Conservation (phyloP, 2,329 filamentous ascomycete genomes). For the Lasiodiplodia sp. region DNA sequence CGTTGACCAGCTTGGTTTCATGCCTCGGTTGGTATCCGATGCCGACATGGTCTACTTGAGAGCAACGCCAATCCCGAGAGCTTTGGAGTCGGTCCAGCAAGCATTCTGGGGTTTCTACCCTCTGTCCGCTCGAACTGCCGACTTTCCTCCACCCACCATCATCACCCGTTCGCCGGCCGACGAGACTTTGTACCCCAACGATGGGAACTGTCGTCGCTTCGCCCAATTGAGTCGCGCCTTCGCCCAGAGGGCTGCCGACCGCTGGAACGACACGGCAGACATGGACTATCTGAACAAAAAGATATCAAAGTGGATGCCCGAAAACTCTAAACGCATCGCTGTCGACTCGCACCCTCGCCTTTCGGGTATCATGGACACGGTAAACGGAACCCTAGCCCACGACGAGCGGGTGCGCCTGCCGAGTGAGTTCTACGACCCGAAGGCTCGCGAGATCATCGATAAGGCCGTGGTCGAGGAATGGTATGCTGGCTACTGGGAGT, state of each 20-base stretch:
- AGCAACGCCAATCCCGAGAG: constrained; percentile 58
- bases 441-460: constrained; percentile 72
- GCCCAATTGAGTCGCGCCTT: constrained; percentile 57
- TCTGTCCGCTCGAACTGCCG: constrained; percentile 48
- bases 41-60: constrained; percentile 55
- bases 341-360: constrained; percentile 86
- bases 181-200: constrained; percentile 60
- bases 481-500: constrained; percentile 87
- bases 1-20: constrained; percentile 57
- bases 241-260: constrained; percentile 54
- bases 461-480: constrained; percentile 86
- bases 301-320: constrained; percentile 86
- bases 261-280: constrained; percentile 69
- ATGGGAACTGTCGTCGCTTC: constrained; percentile 57
- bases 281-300: constrained; percentile 83
- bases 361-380: constrained; percentile 90
- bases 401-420: constrained; percentile 81
- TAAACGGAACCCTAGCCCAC: constrained; percentile 89
- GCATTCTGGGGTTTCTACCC: constrained; percentile 59
- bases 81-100: constrained; percentile 60
- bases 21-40: constrained; percentile 53
- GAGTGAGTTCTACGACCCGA: constrained; percentile 83
- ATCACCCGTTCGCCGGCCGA: constrained; percentile 54
- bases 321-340: constrained; percentile 69
- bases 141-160: constrained; percentile 54